Base-by-base conservation (phyloP, 2,329 filamentous ascomycete species). In the Kalaharituber pfeilii region DNA sequence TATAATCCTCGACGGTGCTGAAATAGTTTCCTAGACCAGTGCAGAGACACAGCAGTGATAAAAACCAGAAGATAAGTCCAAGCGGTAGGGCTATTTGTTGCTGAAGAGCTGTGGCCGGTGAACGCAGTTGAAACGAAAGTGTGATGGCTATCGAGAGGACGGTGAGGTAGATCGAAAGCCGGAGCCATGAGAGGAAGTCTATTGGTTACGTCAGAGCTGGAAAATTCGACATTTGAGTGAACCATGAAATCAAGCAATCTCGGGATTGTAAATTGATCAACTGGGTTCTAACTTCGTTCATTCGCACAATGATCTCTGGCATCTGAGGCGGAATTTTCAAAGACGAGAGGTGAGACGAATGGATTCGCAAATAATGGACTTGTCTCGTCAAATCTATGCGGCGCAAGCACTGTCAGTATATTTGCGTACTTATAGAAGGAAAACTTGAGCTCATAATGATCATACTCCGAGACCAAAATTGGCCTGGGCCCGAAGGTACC, bases 111-210 rank as follows among this genome's bases (percentile, higher is more conserved):
- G 79, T 77, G 0, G 91, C 85, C 62, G 80, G 70, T 18, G 73
- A 73, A 65, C 87, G 88, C 50, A 98, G 75, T 65, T 98, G 89
- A 67, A 98, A 98, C 13, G 86, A 94, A 51, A 95, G 75, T 8
- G 94, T 80, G 61, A 98, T 94, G 51, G 91, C 89, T 28, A 94
- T 78, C 26, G 85, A 79, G 7, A 96, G 86, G 51, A 98, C 74
- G 60, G 86, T 80, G 77, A 96, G 88, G 71, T 94, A 94, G 62
- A 94, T 78, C 28, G 84, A 81, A 1, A 96, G 76, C 3, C 88
- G 81, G 20, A 96, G 78, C 76, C 91, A 95, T 1, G 89, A 91
- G 26, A 96, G 80, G 66, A 95, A 95, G 0, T 63, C 58, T 60
- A 18, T 27, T 24, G 11, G 5, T 50, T 78, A 70, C 72, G 53